Evolutionary conservation across 192 early-diverging fungal genomes (phyloP).

Genomic region (Coemansia sp.): DNA sequence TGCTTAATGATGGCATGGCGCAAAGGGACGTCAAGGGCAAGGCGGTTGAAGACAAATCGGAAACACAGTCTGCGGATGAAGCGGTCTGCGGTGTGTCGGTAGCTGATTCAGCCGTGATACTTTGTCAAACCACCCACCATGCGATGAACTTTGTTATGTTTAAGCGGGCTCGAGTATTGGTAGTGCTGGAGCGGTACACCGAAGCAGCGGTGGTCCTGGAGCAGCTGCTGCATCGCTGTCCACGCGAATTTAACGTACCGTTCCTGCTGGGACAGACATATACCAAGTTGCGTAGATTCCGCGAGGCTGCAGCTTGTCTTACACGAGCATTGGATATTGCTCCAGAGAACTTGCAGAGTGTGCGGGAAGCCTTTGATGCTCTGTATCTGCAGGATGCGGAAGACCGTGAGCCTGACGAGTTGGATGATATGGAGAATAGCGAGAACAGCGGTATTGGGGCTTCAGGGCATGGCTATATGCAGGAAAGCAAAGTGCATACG

Average conservation of each 20-base stretch:
- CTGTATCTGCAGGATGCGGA: constrained; percentile 37
- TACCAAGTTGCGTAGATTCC: constrained; percentile 34
- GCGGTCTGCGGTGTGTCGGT: neutral
- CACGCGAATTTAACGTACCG: constrained; percentile 50
- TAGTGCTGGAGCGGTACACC: constrained; percentile 55
- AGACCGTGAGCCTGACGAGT: constrained; percentile 2
- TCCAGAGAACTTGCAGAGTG: constrained; percentile 44
- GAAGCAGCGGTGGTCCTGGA: constrained; percentile 67
- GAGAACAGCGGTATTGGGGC: constrained; percentile 6
- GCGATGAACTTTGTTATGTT: constrained; percentile 61
- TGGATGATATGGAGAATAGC: constrained; percentile 4
- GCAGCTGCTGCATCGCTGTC: constrained; percentile 55
- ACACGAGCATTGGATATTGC: constrained; percentile 44
- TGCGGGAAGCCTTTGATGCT: constrained; percentile 52
- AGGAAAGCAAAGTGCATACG: constrained; percentile 4
- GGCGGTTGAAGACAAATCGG: neutral
- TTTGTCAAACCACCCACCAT: constrained; percentile 23
- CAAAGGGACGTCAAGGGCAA: neutral
- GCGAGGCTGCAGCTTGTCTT: constrained; percentile 46
- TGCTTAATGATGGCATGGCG: constrained; percentile 23
- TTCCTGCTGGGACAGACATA: constrained; percentile 55
- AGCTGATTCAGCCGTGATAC: constrained; percentile 12
- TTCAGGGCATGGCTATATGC: neutral
- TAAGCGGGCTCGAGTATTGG: constrained; percentile 65
- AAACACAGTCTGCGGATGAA: neutral